A percentile compares a stretch with the other conserved stretches of the same genome.
Evolutionary conservation across 768 basidiomycete genomes (phyloP).

Genomic region (Punctularia strigosozonata): DNA sequence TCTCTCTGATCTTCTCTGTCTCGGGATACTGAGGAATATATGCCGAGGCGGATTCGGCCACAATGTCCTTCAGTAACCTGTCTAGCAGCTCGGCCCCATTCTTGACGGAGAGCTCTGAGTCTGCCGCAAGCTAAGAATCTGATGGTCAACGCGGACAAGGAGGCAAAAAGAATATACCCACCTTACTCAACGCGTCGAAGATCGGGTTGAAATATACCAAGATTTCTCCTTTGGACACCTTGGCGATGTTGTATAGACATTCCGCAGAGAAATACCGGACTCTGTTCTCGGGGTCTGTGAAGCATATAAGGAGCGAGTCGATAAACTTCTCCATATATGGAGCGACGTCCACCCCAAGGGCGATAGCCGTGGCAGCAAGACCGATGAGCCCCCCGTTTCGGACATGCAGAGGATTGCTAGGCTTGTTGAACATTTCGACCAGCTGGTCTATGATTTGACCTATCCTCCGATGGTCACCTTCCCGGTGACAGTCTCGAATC

Average conservation of each 20-base stretch:
- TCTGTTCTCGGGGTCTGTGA: conserved; percentile 87
- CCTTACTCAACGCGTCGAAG: conserved; percentile 95
- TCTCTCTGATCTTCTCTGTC: conserved; percentile 49
- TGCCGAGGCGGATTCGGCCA: conserved; percentile 90
- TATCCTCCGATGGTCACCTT: conserved; percentile 74
- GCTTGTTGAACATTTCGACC: conserved; percentile 85
- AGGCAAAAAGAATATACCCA: conserved; percentile 21
- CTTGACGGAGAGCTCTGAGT: conserved; percentile 92
- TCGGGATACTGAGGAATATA: conserved; percentile 86
- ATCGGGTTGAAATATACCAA: conserved; percentile 97
- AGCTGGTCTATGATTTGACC: conserved; percentile 86
- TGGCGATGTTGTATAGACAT: conserved; percentile 95
- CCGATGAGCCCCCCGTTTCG: conserved; percentile 95
- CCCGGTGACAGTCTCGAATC: conserved; percentile 76
- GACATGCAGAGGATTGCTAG: conserved; percentile 74
- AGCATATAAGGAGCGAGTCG: conserved; percentile 79
- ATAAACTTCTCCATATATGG: conserved; percentile 93
- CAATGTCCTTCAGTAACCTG: conserved; percentile 94
- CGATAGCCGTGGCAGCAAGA: conserved; percentile 94
- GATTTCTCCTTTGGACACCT: conserved; percentile 95
- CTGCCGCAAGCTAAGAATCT: conserved; percentile 71
- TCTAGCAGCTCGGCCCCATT: conserved; percentile 97
- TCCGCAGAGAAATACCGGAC: conserved; percentile 98
- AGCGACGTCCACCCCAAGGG: conserved; percentile 84
- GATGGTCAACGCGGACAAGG: conserved; percentile 2